Percentiles rank a stretch among this genome's conserved stretches.
These are phyloP conservation scores for Aspergillus cejpii DNA, from an alignment of 2,329 filamentous ascomycete genomes.

Conservation along the genomic window DNA sequence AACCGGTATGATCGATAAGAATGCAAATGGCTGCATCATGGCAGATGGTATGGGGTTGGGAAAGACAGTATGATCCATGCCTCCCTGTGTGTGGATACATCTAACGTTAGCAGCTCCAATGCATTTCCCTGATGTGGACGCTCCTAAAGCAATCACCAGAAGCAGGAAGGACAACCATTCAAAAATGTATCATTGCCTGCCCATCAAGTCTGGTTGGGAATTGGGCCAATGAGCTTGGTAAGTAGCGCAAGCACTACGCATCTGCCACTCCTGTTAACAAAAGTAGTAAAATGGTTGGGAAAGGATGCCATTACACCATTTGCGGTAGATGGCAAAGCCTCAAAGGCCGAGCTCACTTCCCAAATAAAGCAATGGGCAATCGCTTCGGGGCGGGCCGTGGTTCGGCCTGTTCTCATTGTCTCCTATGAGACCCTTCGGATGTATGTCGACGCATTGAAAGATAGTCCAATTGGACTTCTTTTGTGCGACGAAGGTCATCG, in stretches of 20 bases:
- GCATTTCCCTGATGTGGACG: conserved; percentile 95
- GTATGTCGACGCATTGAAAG: conserved; percentile 82
- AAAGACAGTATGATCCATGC: conserved; percentile 57
- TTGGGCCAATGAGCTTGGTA: conserved; percentile 85
- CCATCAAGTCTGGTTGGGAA: conserved; percentile 94
- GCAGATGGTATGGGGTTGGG: conserved; percentile 98
- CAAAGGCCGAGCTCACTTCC: conserved; percentile 83
- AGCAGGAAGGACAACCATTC: conserved; percentile 86
- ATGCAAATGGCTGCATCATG: conserved; percentile 98
- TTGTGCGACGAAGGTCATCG: conserved; percentile 96
- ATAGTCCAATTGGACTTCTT: conserved; percentile 84
- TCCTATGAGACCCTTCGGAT: conserved; percentile 93
- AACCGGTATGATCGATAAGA: conserved; percentile 88
- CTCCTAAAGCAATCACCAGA: conserved; percentile 91
- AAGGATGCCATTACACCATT: conserved; percentile 86
- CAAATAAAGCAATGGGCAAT: conserved; percentile 95
- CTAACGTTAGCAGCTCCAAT: conserved; percentile 59
- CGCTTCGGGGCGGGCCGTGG: conserved; percentile 78
- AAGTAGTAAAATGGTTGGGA: conserved; percentile 79
- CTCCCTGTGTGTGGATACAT: background rate
- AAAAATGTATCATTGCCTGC: conserved; percentile 95
- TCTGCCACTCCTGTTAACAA: conserved; percentile 14
- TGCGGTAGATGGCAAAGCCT: conserved; percentile 91
- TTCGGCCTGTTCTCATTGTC: conserved; percentile 89
- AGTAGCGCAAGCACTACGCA: conserved; percentile 7